Evolutionary conservation across 2,329 filamentous ascomycete genomes (phyloP), one percentile per base, ranked within the genome.

Genomic region (Penicillium sp.): DNA sequence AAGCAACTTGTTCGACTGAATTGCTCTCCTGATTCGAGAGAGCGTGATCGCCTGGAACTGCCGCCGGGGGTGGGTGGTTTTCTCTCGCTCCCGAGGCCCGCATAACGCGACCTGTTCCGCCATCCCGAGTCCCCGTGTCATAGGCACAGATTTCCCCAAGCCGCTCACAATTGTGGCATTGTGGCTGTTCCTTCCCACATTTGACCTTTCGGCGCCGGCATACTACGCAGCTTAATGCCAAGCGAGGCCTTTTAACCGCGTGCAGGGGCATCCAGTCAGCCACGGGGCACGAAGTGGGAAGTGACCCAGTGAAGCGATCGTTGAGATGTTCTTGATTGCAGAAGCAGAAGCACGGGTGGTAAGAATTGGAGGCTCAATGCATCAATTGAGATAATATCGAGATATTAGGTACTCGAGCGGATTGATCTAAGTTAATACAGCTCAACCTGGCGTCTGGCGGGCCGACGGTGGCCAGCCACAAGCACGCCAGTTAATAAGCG

Each of bases 191-290:
- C 14, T 54, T 57, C 13, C 53, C 55, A 14, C 55, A 55, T 6
- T 50, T 47, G 14, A 58, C 53, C 39, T 58, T 58, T n/a, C 53
- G 59, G 16, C 55, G 59, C 13, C 40, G 37, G 39, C 59, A 60
- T 24, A 52, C 55, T 5, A 55, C 46, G 43, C 59, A 58, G 43
- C 31, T 58, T 11, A 53, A 46, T 6, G 49, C 47, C 55, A 60
- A 27, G 22, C 55, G 51, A 35, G 55, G 51, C 18, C 55, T 33
- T 49, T 49, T 55, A n/a, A 53, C 50, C 13, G 40, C 18, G 16
- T 50, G 10, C 10, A 33, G 40, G 22, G 43, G 22, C 43, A 55
- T 55, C 18, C n/a, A 49, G n/a, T 14, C 18, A 16, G 18, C 16
- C 50, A 33, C 11, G n/a, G 2, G 13, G 13, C 5, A 3, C 24